Evolutionary conservation across 1,139 yeast species (phyloP).

Genomic region (Yamadazyma siamensis): DNA sequence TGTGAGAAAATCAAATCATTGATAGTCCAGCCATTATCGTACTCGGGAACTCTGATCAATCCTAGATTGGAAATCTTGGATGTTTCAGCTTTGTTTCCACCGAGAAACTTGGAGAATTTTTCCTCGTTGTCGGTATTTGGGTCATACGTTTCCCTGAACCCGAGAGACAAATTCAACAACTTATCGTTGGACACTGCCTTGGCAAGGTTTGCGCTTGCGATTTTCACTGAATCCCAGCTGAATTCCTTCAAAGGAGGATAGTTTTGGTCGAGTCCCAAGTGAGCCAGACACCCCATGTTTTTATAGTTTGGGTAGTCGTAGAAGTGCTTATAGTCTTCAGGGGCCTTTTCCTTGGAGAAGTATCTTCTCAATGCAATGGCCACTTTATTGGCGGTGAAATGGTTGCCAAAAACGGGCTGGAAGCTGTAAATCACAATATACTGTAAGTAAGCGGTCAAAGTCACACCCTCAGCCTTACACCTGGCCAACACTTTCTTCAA

Average conservation of each 20-base stretch:
- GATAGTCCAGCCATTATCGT: constrained; percentile 20
- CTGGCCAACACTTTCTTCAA: constrained; percentile 20
- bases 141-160: constrained; percentile 18
- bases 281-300: constrained; percentile 34
- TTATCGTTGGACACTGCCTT: constrained; percentile 19
- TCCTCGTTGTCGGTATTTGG: constrained; percentile 17
- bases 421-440: constrained; percentile 25
- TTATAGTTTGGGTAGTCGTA: constrained; percentile 20
- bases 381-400: constrained; percentile 23
- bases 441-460: constrained; percentile 35
- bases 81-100: constrained; percentile 30
- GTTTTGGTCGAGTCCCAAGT: constrained; percentile 28
- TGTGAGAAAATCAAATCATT: constrained; percentile 35
- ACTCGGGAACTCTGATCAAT: constrained; percentile 19
- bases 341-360: constrained; percentile 15
- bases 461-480: constrained; percentile 30
- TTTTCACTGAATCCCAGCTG: constrained; percentile 33
- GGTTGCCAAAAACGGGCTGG: constrained; percentile 25
- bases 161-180: constrained; percentile 22
- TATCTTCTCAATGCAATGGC: constrained; percentile 38
- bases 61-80: constrained; percentile 42
- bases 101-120: constrained; percentile 22
- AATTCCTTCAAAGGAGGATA: constrained; percentile 29
- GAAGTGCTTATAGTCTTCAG: constrained; percentile 16
- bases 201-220: constrained; percentile 19